These are phyloP conservation scores for Protomyces inouyei DNA, from an alignment of 1,139 yeast species.

Conservation along the genomic window DNA sequence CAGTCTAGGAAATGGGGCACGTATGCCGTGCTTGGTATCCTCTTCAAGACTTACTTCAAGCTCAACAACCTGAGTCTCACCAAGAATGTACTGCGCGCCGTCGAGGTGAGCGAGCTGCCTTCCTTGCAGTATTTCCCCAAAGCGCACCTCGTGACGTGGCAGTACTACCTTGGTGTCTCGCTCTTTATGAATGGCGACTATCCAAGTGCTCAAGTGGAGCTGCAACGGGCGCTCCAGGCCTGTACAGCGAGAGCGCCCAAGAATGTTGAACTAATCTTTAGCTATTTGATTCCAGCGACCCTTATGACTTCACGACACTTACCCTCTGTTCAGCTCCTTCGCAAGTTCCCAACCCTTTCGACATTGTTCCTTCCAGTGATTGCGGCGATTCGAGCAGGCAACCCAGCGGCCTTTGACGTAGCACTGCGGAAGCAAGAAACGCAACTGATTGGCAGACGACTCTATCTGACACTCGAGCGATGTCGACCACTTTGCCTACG, in stretches of 20 bases:
- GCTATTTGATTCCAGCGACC: slow-evolving; percentile 42
- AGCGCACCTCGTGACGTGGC: slow-evolving; percentile 55
- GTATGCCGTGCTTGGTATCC: slow-evolving; percentile 66
- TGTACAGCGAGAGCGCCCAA: slow-evolving; percentile 35
- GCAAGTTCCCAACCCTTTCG: slow-evolving; percentile 45
- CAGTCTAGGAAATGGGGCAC: slow-evolving; percentile 60
- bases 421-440: slow-evolving; percentile 47
- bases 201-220: slow-evolving; percentile 47
- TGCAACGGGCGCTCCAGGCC: slow-evolving; percentile 48
- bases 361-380: slow-evolving; percentile 51
- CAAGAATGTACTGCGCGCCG: slow-evolving; percentile 69
- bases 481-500: slow-evolving; percentile 48
- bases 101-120: slow-evolving; percentile 58
- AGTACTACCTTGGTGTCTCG: slow-evolving; percentile 62
- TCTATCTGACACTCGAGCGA: slow-evolving; percentile 59
- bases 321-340: slow-evolving; percentile 47
- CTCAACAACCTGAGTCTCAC: slow-evolving; percentile 71
- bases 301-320: slow-evolving; percentile 37
- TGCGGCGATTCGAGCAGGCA: slow-evolving; percentile 51
- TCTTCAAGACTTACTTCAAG: slow-evolving; percentile 67
- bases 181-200: slow-evolving; percentile 61
- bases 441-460: slow-evolving; percentile 54
- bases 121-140: slow-evolving; percentile 46
- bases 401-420: slow-evolving; percentile 49
- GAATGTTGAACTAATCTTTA: slow-evolving; percentile 36